Percentiles rank a stretch among this genome's conserved stretches.
Evolutionary conservation across 2,329 filamentous ascomycete genomes (phyloP).

Genomic region (Phaeosphaeriaceae sp.): DNA sequence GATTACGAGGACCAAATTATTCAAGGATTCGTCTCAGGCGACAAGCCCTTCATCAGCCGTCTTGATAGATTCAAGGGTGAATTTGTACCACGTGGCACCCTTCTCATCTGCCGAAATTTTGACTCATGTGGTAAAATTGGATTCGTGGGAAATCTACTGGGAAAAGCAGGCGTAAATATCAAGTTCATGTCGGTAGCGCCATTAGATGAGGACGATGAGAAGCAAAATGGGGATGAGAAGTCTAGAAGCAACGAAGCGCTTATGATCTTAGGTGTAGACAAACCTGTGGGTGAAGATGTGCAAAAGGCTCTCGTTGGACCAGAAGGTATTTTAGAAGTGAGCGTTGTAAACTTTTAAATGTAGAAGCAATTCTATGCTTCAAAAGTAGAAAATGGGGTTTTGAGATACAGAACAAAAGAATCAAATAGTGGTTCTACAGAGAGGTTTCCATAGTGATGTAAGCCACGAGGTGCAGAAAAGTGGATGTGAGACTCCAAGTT

Average conservation of each 20-base stretch:
- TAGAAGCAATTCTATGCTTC: no score
- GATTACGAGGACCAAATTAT: conserved; percentile 58
- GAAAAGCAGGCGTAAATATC: conserved; percentile 76
- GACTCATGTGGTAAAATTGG: conserved; percentile 85
- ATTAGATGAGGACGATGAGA: conserved; percentile 53
- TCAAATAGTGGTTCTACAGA: no score
- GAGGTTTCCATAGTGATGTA: no score
- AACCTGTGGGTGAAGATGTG: conserved; percentile 65
- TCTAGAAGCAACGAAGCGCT: conserved; percentile 67
- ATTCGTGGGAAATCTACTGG: conserved; percentile 73
- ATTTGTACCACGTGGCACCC: conserved; percentile 74
- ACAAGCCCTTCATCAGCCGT: conserved; percentile 71
- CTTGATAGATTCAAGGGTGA: conserved; percentile 75
- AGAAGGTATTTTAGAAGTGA: conserved; percentile 60
- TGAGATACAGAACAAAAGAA: no score
- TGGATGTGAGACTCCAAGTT: no score
- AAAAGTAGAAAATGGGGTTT: no score
- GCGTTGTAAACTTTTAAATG: conserved; percentile 53
- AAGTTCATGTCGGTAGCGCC: conserved; percentile 77
- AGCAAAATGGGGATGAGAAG: conserved; percentile 25
- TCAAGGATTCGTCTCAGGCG: conserved; percentile 70
- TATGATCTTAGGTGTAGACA: conserved; percentile 81
- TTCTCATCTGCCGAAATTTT: conserved; percentile 82
- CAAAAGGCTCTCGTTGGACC: conserved; percentile 56
- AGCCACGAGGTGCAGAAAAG: no score